Evolutionary conservation across 176 grass and related monocot genomes (phyloP), one percentile per base, ranked within the genome.

Genomic region (Puya raimondii): DNA sequence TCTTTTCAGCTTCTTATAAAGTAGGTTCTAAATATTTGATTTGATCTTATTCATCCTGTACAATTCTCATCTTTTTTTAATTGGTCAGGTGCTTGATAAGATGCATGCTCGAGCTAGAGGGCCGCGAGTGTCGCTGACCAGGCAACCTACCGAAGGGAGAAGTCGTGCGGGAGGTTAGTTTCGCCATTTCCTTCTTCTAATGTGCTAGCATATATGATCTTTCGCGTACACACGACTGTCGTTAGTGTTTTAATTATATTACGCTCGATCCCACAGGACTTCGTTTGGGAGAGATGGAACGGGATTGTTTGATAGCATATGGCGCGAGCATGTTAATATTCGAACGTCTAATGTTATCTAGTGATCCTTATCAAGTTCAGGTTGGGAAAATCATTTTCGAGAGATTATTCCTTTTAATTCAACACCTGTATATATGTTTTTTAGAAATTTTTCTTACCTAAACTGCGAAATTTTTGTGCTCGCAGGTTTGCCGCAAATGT

Each of bases 311-410:
- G 79, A 93, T 97, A 77, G 94, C 89, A 18, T 90, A 92, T 4
- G 94, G 94, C 72, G 86, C 93, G 29, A 97, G 93, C 80, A 97
- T 97, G 94, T 74, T 97, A 67, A 90, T 97, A 64, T 92, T 79
- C 84, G 94, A 97, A 88, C 86, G 87, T 23, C 78, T 97, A n/a
- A 78, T 97, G 73, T 67, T 97, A 76, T 97, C 94, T 59, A 97
- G 94, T 80, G 94, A 97, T 72, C 89, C 89, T 53, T 93, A 97
- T 81, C 84, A 97, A 90, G 94, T 93, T 59, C 89, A 97, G 89
- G 94, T 97, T 83, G 68, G 64, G 33, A 7, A 42, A 42, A 42
- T 18, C 15, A 59, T 18, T 59, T 17, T 59, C 5, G 20, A 59
- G 54, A 1, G 15, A 1, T 56, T 12, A 21, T 17, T 4, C 54